These are phyloP conservation scores for Chlorella sp. DNA, from an alignment of 139 green algal genomes.

Conservation along the genomic window DNA sequence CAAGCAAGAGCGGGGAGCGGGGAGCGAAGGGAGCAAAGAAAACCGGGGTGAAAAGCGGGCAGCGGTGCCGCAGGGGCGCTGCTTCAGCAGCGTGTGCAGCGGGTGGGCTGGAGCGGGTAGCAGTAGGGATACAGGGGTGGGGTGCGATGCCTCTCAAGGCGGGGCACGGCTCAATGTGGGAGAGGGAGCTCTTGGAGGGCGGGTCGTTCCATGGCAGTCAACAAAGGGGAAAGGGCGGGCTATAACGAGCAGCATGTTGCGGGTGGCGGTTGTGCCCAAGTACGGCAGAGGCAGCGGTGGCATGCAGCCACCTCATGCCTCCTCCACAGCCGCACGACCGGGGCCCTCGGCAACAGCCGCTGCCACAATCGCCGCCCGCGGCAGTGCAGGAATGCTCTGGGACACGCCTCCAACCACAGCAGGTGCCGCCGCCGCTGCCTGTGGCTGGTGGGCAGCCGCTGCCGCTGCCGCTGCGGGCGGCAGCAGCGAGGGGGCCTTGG, in stretches of 20 bases:
- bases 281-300: no score
- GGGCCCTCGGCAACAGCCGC: constrained; percentile 8
- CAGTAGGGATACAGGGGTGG: neutral
- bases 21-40: no score
- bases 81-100: neutral
- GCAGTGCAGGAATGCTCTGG: neutral
- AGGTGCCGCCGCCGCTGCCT: neutral
- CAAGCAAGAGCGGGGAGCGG: no score
- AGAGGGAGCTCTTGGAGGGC: neutral
- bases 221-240: neutral
- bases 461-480: neutral
- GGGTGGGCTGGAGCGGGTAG: neutral
- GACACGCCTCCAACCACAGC: neutral
- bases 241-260: neutral
- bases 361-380: constrained; percentile 1
- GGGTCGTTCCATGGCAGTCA: neutral
- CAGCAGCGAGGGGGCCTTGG: neutral
- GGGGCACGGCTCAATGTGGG: neutral
- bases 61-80: no score
- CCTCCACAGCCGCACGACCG: neutral
- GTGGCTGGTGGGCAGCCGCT: neutral
- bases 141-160: neutral
- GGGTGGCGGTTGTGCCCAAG: no score
- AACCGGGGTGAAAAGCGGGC: no score
- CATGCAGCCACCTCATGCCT: neutral